Conservation (phyloP, 2,329 filamentous ascomycete species). For the Colletotrichum chlorophyti region DNA sequence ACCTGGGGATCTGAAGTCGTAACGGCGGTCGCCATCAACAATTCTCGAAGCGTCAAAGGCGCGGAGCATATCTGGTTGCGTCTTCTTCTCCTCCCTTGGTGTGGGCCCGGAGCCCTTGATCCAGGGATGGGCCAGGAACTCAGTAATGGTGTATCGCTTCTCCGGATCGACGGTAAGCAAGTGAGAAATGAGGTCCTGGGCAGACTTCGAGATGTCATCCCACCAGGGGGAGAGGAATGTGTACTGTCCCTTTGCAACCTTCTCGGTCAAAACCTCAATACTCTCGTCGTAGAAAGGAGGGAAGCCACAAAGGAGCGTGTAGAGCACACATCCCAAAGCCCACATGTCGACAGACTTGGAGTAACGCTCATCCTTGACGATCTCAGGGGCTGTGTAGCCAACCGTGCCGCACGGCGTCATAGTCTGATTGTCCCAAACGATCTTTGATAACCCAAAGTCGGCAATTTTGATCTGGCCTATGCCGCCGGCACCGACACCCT, state of each 20-base stretch:
- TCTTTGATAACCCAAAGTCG: slow-evolving; percentile 96
- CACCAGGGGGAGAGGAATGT: slow-evolving; percentile 99
- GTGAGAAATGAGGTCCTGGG: slow-evolving; percentile 93
- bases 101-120: slow-evolving; percentile 71
- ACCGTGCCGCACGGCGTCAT: slow-evolving; percentile 99
- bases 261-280: slow-evolving; percentile 95
- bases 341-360: slow-evolving; percentile 99
- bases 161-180: slow-evolving; percentile 93
- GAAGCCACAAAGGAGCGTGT: slow-evolving; percentile 96
- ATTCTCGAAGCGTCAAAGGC: slow-evolving; percentile 64
- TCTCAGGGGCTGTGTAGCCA: slow-evolving; percentile 96
- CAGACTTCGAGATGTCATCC: slow-evolving; percentile 96
- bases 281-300: slow-evolving; percentile 99
- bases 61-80: slow-evolving; percentile 53
- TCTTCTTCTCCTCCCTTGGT: slow-evolving; percentile 65
- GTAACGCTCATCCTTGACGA: slow-evolving; percentile 98
- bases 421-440: slow-evolving; percentile 97
- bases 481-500: slow-evolving; percentile 82
- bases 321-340: slow-evolving; percentile 95
- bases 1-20: slow-evolving; percentile 94
- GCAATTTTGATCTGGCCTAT: slow-evolving; percentile 97
- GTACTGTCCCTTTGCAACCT: slow-evolving; percentile 95
- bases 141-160: slow-evolving; percentile 89
- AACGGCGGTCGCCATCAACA: slow-evolving; percentile 68
- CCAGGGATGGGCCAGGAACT: slow-evolving; percentile 97